Conservation (phyloP, 495 filamentous ascomycete genomes). For the Daldinia grandis region DNA sequence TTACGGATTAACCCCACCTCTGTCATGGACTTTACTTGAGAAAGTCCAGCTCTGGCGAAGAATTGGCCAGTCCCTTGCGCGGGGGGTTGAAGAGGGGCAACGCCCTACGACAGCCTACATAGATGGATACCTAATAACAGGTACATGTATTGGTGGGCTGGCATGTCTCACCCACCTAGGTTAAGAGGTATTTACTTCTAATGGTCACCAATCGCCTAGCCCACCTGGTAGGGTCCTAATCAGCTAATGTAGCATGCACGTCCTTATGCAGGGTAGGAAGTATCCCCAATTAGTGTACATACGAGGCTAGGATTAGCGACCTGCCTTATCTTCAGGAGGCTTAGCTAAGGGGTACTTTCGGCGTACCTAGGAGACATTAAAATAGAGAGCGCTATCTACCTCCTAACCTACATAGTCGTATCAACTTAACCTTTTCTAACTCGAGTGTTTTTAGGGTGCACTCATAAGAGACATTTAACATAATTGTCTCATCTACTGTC, state of each 20-base stretch:
- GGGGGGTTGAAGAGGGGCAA: conserved; percentile 11
- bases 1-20: conserved; percentile 40
- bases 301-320: not conserved
- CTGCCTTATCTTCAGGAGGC: not conserved
- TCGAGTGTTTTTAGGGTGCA: not conserved
- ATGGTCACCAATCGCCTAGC: not conserved
- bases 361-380: no score
- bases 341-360: not conserved
- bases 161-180: not conserved
- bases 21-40: conserved; percentile 5
- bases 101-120: not conserved
- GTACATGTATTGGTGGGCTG: not conserved
- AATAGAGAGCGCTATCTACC: not conserved
- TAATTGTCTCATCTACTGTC: not conserved
- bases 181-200: not conserved
- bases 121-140: not conserved
- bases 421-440: not conserved
- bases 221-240: not conserved
- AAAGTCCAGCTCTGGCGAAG: conserved; percentile 1
- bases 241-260: not conserved
- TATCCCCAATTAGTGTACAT: not conserved
- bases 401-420: no score
- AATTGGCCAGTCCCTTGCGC: conserved; percentile 9
- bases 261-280: not conserved
- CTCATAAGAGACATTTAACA: conserved; percentile 7